These are phyloP conservation scores for Raphanus hybrid DNA, from an alignment of 441 rosid species.

Conservation along the genomic window DNA sequence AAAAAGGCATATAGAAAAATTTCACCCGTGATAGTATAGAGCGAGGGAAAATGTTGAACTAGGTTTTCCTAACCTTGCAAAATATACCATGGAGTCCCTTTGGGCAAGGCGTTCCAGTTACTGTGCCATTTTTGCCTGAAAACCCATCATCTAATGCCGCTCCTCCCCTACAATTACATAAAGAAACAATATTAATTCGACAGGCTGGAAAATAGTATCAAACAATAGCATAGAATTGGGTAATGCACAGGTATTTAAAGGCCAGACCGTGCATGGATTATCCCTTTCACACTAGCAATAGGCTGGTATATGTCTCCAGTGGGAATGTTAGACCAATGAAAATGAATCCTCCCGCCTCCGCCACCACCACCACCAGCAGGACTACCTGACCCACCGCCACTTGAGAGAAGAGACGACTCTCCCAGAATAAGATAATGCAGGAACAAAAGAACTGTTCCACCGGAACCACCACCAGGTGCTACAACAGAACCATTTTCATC, in stretches of 20 bases:
- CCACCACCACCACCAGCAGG: slow-evolving; percentile 91
- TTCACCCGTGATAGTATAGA: slow-evolving; percentile 6
- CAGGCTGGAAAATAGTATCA: slow-evolving; percentile 22
- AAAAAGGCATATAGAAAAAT: slow-evolving; percentile 27
- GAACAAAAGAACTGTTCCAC: slow-evolving; percentile 92
- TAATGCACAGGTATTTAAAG: slow-evolving; percentile 23
- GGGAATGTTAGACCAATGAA: slow-evolving; percentile 98
- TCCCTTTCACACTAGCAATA: slow-evolving; percentile 86
- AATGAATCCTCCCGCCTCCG: slow-evolving; percentile 99
- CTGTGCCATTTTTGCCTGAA: slow-evolving; percentile 84
- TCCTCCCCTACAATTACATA: slow-evolving; percentile 70
- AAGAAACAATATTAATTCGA: slow-evolving; percentile 15
- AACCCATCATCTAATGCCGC: slow-evolving; percentile 58
- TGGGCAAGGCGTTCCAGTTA: slow-evolving; percentile 93
- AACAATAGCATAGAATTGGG: slow-evolving; percentile 9
- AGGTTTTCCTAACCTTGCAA: slow-evolving; percentile 64
- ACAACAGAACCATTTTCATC: slow-evolving; percentile 47
- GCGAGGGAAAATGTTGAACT: slow-evolving; percentile 19
- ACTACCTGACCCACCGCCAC: slow-evolving; percentile 90
- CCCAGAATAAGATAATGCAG: slow-evolving; percentile 67
- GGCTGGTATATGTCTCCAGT: slow-evolving; percentile 99
- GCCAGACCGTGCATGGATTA: slow-evolving; percentile 70
- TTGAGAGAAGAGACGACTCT: slow-evolving; percentile 80
- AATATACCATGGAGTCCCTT: slow-evolving; percentile 90
- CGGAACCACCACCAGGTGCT: slow-evolving; percentile 98